These are phyloP conservation scores for Vararia minispora DNA, from an alignment of 768 basidiomycete genomes.

Conservation along the genomic window DNA sequence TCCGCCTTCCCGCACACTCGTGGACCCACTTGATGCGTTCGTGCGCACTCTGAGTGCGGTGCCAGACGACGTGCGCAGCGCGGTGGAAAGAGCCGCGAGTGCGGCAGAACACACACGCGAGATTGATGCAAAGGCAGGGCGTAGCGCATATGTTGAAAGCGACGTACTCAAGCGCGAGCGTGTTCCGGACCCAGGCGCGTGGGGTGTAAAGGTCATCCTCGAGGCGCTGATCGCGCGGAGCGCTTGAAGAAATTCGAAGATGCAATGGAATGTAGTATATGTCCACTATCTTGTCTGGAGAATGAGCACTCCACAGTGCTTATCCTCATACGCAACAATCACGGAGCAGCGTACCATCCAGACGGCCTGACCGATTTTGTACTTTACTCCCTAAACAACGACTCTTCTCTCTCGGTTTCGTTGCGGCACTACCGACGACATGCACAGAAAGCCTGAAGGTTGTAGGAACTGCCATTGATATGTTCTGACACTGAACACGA, in stretches of 20 bases:
- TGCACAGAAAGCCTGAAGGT: no score
- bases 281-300: no score
- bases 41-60: constrained; percentile 32
- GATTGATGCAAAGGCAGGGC: constrained; percentile 74
- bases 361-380: no score
- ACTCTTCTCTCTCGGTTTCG: no score
- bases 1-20: constrained; percentile 80
- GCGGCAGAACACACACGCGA: constrained; percentile 70
- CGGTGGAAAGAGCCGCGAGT: constrained; percentile 46
- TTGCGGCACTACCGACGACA: no score
- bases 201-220: constrained; percentile 73
- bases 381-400: no score
- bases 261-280: no score
- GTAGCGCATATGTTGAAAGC: constrained; percentile 80
- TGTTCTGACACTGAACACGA: no score
- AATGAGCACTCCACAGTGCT: no score
- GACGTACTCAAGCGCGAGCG: constrained; percentile 48
- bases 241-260: not conserved
- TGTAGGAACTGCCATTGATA: no score
- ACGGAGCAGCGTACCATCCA: no score
- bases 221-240: constrained; percentile 31
- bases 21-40: constrained; percentile 86
- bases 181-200: constrained; percentile 83
- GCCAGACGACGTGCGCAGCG: constrained; percentile 28
- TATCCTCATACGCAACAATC: no score